Evolutionary conservation across 345 rosid species (phyloP), one percentile per base, ranked within the genome.

Genomic region (Gossypium turneri): DNA sequence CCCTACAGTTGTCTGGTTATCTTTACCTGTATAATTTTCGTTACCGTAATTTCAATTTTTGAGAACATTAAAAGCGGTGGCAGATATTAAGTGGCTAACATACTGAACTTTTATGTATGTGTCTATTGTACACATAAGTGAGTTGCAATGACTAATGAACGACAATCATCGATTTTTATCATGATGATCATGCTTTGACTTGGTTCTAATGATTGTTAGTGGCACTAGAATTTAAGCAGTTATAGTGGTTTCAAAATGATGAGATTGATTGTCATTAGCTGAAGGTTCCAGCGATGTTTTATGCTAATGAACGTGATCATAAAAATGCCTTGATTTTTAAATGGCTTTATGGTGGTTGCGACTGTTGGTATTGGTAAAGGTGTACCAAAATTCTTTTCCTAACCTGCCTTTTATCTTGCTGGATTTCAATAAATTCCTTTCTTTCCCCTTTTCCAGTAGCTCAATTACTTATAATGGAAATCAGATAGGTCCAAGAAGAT

Each of bases 1-100:
- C n/a, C 67, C 51, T 70, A 62, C 13, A 59, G 5, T 50, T 72
- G 44, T 16, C 67, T 59, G 52, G 43, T 50, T 73, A 12, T 53
- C 22, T 73, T 25, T 65, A 11, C 43, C 55, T 67, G 20, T 11
- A 50, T 17, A 20, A 3, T 25, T 12, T 27, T 53, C 16, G 47
- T 16, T 48, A 52, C 19, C 43, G 48, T 58, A 22, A 41, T 76
- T 47, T 47, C 12, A 27, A 13, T 70, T 76, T 13, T 50, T 3
- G n/a, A 44, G 47, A 65, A 72, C 34, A 60, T 59, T 22, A 22
- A n/a, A 10, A 29, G 11, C 34, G 29, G 48, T 53, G 12, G n/a
- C 25, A 68, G n/a, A 16, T 69, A 9, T 56, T 25, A 45, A 27
- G 12, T 64, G 19, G 60, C 52, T 16, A 29, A 52, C 60, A 7